Evolutionary conservation across 1,284 basidiomycete species (phyloP).

Genomic region (Rhodotorula sp.): DNA sequence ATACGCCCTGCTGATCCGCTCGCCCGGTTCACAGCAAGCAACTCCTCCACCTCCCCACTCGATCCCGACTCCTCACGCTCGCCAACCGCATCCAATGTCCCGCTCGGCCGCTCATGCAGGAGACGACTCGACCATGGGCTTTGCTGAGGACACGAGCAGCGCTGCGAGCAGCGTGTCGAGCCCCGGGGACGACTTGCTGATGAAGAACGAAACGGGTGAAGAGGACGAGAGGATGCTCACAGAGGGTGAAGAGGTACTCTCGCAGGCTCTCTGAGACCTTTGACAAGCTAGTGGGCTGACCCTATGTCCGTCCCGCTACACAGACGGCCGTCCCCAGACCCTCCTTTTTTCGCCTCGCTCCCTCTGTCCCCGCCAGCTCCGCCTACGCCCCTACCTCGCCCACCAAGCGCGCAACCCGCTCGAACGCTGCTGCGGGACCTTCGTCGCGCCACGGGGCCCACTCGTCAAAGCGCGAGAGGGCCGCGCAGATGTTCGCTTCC

Average conservation of each 20-base stretch:
- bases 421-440: background rate
- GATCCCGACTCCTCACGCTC: background rate
- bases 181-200: constrained; percentile 1
- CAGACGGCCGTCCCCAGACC: background rate
- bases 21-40: background rate
- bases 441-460: background rate
- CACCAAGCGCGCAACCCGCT: background rate
- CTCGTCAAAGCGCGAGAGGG: background rate
- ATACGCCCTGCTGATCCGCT: too few species aligned
- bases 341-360: background rate
- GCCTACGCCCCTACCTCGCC: background rate
- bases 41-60: constrained; percentile 1
- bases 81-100: background rate
- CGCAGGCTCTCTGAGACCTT: background rate
- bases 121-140: constrained; percentile 9
- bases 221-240: background rate
- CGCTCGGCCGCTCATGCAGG: background rate
- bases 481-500: background rate
- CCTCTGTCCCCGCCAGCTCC: constrained; percentile 1
- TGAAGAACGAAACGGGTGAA: too few species aligned
- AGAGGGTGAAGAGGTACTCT: background rate
- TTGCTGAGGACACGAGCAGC: constrained; percentile 5
- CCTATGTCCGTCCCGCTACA: background rate
- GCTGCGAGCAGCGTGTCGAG: constrained; percentile 7
- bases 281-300: background rate